These are phyloP conservation scores for Sphaerulina musiva DNA, from an alignment of 2,329 filamentous ascomycete species.

Conservation along the genomic window DNA sequence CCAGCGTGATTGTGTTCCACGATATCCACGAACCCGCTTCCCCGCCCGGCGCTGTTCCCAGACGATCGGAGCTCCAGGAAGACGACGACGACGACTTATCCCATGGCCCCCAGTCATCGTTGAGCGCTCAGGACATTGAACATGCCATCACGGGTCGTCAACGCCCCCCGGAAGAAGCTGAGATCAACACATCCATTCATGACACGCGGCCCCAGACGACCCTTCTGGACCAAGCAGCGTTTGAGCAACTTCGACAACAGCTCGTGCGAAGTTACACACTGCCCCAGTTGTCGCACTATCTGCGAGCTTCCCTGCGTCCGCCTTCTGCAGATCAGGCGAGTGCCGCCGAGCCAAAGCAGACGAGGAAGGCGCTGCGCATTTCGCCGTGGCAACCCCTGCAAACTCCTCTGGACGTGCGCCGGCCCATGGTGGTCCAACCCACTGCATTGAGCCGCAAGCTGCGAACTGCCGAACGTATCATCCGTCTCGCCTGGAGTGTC, in stretches of 20 bases:
- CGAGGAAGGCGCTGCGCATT: neutral
- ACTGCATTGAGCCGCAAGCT: conserved; percentile 11
- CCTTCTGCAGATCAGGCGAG: neutral
- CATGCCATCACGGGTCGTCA: conserved; percentile 15
- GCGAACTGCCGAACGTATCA: conserved; percentile 23
- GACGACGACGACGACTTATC: neutral
- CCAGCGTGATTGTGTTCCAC: conserved; percentile 21
- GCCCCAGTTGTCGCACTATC: conserved; percentile 24
- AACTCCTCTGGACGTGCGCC: conserved; percentile 23
- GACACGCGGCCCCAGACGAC: conserved; percentile 20
- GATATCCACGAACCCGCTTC: conserved; percentile 10
- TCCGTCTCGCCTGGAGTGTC: conserved; percentile 27
- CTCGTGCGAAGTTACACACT: conserved; percentile 24
- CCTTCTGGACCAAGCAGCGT: conserved; percentile 22
- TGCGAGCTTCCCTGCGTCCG: conserved; percentile 1
- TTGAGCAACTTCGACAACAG: conserved; percentile 16
- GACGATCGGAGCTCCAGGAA: neutral
- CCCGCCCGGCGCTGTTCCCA: neutral
- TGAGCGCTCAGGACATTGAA: conserved; percentile 24
- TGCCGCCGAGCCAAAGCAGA: neutral
- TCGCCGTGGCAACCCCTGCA: conserved; percentile 23
- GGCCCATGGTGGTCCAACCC: conserved; percentile 7
- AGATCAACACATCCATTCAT: conserved; percentile 29
- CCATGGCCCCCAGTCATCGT: neutral
- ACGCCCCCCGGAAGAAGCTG: conserved; percentile 20